A percentile compares a stretch with the other conserved stretches of the same genome.
phyloP scores from a whole-genome alignment of 2,329 filamentous ascomycete genomes.

The Aspergillus sp. region DNA sequence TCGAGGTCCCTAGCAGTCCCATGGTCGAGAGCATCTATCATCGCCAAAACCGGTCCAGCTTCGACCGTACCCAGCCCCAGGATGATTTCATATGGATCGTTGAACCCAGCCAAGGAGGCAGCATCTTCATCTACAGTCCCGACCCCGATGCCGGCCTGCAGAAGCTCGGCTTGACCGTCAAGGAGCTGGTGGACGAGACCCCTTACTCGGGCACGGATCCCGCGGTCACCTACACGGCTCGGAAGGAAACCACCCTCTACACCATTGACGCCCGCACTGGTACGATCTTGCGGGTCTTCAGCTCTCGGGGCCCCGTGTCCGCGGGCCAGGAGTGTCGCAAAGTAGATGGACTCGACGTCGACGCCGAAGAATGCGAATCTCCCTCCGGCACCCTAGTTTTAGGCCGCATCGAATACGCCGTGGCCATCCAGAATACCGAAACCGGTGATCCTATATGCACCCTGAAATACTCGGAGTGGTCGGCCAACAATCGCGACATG shows the following conservation, averaged over 20 bases:
- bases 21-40: constrained; percentile 90
- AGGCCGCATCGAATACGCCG: constrained; percentile 84
- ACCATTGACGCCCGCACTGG: constrained; percentile 87
- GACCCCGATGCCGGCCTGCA: constrained; percentile 51
- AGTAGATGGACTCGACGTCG: constrained; percentile 60
- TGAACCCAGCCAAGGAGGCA: constrained; percentile 83
- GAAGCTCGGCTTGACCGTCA: constrained; percentile 55
- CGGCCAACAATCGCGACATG: constrained; percentile 83
- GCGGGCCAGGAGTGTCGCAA: constrained; percentile 73
- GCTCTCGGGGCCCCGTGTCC: constrained; percentile 68
- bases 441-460: constrained; percentile 78
- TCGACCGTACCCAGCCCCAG: constrained; percentile 59
- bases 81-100: constrained; percentile 95
- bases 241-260: constrained; percentile 86
- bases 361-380: constrained; percentile 70
- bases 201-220: constrained; percentile 74
- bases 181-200: constrained; percentile 80
- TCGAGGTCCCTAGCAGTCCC: constrained; percentile 73
- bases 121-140: constrained; percentile 81
- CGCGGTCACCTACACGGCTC: constrained; percentile 82
- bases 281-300: constrained; percentile 78
- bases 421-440: constrained; percentile 75
- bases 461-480: constrained; percentile 92
- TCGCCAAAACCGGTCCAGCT: constrained; percentile 65
- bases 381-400: constrained; percentile 78